Evolutionary conservation across 305 asterid species (phyloP).

Genomic region (Salvia sclarea): DNA sequence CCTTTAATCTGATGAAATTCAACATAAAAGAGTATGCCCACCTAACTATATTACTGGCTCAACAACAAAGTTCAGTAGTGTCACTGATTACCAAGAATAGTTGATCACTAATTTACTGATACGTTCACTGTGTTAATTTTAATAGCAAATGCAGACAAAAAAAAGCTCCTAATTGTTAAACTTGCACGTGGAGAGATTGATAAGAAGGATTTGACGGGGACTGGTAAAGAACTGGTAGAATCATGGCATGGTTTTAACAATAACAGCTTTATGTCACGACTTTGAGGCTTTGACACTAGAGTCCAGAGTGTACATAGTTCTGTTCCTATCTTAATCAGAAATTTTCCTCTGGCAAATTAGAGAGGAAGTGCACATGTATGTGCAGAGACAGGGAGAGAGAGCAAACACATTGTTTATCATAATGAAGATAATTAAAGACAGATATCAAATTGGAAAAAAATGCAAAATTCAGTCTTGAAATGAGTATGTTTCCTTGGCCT

Average conservation of each 20-base stretch:
- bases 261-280: neutral
- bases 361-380: neutral
- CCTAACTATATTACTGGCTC: neutral
- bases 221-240: neutral
- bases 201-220: neutral
- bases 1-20: too few relatives aligned
- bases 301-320: neutral
- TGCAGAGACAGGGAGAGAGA: neutral
- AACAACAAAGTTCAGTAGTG: neutral
- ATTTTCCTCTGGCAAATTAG: neutral
- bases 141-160: neutral
- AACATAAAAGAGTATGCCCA: too few relatives aligned
- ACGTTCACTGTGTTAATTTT: too few relatives aligned
- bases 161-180: neutral
- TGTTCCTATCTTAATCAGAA: neutral
- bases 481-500: neutral
- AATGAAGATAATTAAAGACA: conserved; percentile 14
- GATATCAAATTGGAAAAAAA: neutral
- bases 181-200: conserved; percentile 2
- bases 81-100: neutral
- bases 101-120: neutral
- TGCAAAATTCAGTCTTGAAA: conserved; percentile 8
- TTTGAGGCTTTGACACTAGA: neutral
- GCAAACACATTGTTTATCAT: neutral
- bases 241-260: neutral